Conservation (phyloP, 768 basidiomycete species). For the Saitozyma sp. region DNA sequence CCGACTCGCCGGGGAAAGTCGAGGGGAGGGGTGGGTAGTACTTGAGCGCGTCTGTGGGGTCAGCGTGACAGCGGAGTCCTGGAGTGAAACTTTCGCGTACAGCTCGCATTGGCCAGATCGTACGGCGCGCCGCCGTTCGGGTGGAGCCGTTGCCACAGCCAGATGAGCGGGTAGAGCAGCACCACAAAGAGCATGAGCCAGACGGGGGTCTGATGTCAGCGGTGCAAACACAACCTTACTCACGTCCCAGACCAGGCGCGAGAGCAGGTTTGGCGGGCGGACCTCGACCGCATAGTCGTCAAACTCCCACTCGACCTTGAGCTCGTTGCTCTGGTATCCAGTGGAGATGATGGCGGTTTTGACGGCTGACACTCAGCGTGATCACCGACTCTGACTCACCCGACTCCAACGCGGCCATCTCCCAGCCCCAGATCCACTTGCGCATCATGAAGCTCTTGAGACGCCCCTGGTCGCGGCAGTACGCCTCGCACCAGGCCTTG, state of each 20-base stretch:
- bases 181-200: constrained; percentile 68
- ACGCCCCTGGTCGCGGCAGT: constrained; percentile 67
- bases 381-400: constrained; percentile 16
- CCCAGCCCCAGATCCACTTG: constrained; percentile 69
- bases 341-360: constrained; percentile 30
- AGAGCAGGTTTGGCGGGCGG: constrained; percentile 65
- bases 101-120: constrained; percentile 14
- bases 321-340: constrained; percentile 32
- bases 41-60: constrained; percentile 28
- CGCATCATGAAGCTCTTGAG: constrained; percentile 74
- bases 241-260: constrained; percentile 25
- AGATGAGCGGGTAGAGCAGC: constrained; percentile 75
- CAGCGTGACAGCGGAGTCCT: neutral
- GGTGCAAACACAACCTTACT: constrained; percentile 6
- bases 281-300: constrained; percentile 61
- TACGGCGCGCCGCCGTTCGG: constrained; percentile 63
- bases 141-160: constrained; percentile 72
- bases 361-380: constrained; percentile 19
- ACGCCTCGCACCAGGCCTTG: constrained; percentile 79
- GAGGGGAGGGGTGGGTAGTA: constrained; percentile 36
- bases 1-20: constrained; percentile 27
- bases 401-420: constrained; percentile 54
- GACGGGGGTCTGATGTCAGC: constrained; percentile 59
- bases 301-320: constrained; percentile 60
- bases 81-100: constrained; percentile 5